Evolutionary conservation across 371 early-diverging fungal species (phyloP), one percentile per base, ranked within the genome.

Genomic region (Rhizopus sp.): DNA sequence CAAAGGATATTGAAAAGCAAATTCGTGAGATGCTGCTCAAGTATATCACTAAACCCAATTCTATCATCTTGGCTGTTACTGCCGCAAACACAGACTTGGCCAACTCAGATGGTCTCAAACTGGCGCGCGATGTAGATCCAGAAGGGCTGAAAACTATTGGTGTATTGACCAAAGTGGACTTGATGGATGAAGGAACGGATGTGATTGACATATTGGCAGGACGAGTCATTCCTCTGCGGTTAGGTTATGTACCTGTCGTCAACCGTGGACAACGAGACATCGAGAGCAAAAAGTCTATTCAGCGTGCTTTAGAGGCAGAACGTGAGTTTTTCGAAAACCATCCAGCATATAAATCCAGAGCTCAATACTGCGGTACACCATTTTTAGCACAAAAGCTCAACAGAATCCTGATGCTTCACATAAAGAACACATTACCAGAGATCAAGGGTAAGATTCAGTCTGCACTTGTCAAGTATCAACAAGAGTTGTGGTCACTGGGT

Each of bases 101-200:
- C 64, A 99, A 98, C 78, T 97, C 97, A 12, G 99, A 99, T 69
- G 97, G 99, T 29, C 82, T 99, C 37, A 94, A 95, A 69, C 70
- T 98, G 29, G 98, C 98, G 3, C 85, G 95, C 34, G 97, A 98
- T 68, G 95, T 96, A 4, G 99, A 99, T 72, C 98, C 99, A 4
- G 97, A 99, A 49, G 97, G 98, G 59, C 77, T 91, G 32, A 87
- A 99, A 50, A 99, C 99, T 6, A 91, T 99, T 55, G 99, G 99
- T 69, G 99, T 99, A 17, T 74, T 99, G 68, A 99, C 99, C 59
- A 99, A 99, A 74, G 87, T 99, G 41, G 99, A 99, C 77, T 79
- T 99, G 59, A 99, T 99, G 99, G 99, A 99, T 76, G 84, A 88
- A 62, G 99, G 99, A 17, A 99, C 99, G 10, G 98, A 99, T 76